Base-by-base conservation (phyloP, 441 rosid species). In the Lagerstroemia fauriei region DNA sequence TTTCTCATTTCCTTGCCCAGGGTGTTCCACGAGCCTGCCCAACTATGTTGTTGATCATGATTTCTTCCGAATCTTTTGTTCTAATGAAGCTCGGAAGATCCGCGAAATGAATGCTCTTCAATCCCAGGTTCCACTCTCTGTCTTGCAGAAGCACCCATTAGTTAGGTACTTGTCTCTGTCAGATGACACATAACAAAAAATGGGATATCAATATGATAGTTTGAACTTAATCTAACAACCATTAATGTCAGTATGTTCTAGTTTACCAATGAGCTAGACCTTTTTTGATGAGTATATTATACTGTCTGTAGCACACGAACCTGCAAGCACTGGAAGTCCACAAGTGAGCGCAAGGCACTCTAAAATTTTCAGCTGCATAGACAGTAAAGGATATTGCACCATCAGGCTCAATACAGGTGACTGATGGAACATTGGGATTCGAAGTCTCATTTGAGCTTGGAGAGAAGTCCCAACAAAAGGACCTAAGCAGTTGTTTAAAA, bases 291-390 rank as follows among this genome's bases (percentile, higher is more conserved):
- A n/a, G n/a, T n/a, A n/a, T n/a, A n/a, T n/a, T n/a, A n/a, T n/a
- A n/a, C n/a, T n/a, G n/a, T n/a, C n/a, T n/a, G n/a, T n/a, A n/a
- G n/a, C 46, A 78, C 71, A 83, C n/a, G 72, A 81, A 61, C 63
- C 86, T 84, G 18, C 85, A 81, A 12, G 87, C 89, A 75, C 83
- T 73, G 48, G 80, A 78, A 27, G 85, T 76, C 89, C 86, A 87
- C 27, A 87, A 79, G 10, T 56, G 77, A 29, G 75, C 79, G n/a
- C 44, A 70, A 4, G 89, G 89, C 53, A 89, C 71, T 56, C 82
- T 84, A 6, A 83, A 29, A 25, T 82, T 84, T 25, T 85, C 76
- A 1, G 85, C 85, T 51, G 84, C 89, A n/a, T 83, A 51, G 7
- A 78, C 68, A 11, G 75, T 59, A 66, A 86, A 87, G 44, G 81